Base-by-base conservation (phyloP, 768 basidiomycete species). In the Boletus eberwhitei region DNA sequence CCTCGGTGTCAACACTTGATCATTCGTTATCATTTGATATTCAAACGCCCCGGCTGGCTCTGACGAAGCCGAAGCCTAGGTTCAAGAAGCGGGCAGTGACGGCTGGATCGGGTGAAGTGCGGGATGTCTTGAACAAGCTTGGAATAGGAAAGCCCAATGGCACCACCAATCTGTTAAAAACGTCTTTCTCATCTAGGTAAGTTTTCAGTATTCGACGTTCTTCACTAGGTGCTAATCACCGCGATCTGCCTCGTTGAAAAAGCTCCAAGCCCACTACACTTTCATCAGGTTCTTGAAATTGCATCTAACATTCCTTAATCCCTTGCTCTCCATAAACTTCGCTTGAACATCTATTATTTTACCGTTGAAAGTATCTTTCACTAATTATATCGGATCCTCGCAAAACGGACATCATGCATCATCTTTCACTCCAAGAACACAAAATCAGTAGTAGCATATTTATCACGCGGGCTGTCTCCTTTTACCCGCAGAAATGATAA, bases 101-200 rank as follows among this genome's bases (percentile, higher is more conserved):
- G 11, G 73, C 79, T 52, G 81, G 81, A 17, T 74, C 85, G 34
- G 82, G 77, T 12, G 90, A 93, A 70, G 90, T 93, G 52, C 78
- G 85, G 48, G 91, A 93, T 53, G 86, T 93, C 48, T 71, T 93
- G 58, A 88, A 87, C 57, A 87, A 81, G 57, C 75, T 93, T n/a
- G 90, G 90, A 22, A 88, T 93, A 54, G 87, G 89, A 22, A 90
- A 86, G 70, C 82, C 74, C 53, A 74, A 82, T 66, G 75, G 73
- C 49, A 83, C 77, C 58, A 81, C 76, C 45, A 83, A 74, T 67
- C 68, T 86, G 49, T 68, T 91, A 46, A 90, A 88, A 71, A 78
- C 87, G 13, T 87, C 90, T 44, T 89, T 90, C 64, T 81, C 86
- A 12, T 67, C 77, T 3, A 75, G 69, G 77, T 77, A 58, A 48